phyloP scores from a whole-genome alignment of 805 yeast species.

The Candida piceae region DNA sequence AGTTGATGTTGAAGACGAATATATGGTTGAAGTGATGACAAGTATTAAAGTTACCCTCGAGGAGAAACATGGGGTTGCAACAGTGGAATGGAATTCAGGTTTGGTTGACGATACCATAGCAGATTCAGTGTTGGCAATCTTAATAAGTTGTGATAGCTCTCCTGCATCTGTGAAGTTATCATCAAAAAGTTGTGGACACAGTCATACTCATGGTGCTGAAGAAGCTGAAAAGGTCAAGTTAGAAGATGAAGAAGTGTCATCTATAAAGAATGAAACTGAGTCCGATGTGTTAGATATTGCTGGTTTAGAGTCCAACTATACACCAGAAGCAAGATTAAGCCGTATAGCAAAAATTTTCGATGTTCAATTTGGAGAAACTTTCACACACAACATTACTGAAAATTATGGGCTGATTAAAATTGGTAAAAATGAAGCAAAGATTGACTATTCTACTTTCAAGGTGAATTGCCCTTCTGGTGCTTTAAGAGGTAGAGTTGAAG shows the following conservation, averaged over 20 bases:
- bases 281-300: conserved; percentile 5
- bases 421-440: conserved; percentile 69
- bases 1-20: conserved; percentile 47
- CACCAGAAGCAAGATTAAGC: conserved; percentile 36
- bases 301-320: conserved; percentile 28
- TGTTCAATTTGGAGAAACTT: conserved; percentile 87
- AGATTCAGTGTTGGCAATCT: conserved; percentile 85
- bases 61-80: conserved; percentile 41
- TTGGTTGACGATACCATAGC: conserved; percentile 89
- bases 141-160: conserved; percentile 87
- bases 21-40: conserved; percentile 58
- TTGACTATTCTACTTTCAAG: conserved; percentile 57
- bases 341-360: conserved; percentile 59
- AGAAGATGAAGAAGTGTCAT: conserved; percentile 1
- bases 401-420: conserved; percentile 58
- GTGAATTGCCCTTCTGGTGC: conserved; percentile 73
- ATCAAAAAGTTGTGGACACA: conserved; percentile 44
- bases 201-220: conserved; percentile 19
- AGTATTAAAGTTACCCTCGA: conserved; percentile 48
- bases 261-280: conserved; percentile 8
- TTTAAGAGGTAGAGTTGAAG: conserved; percentile 75
- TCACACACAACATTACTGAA: conserved; percentile 37
- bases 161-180: conserved; percentile 92
- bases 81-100: conserved; percentile 89
- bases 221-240: background rate